phyloP scores from a whole-genome alignment of 257 asterid genomes.

The Ligustrum vulgare region DNA sequence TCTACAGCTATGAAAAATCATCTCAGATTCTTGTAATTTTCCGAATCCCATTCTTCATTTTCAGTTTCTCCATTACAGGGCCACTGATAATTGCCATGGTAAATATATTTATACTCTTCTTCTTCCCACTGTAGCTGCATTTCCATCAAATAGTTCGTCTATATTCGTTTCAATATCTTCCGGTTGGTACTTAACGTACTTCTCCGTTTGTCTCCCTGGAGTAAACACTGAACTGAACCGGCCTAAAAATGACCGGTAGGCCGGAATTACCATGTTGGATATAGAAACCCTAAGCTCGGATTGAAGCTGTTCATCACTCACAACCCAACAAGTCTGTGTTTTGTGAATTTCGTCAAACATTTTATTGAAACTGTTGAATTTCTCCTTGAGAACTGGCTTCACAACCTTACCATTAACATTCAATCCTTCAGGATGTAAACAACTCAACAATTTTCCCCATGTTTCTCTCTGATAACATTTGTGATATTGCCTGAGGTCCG shows the following conservation, averaged over 20 bases:
- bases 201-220: conserved; percentile 89
- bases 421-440: conserved; percentile 67
- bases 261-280: conserved; percentile 93
- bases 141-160: conserved; percentile 80
- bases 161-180: conserved; percentile 73
- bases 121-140: conserved; percentile 47
- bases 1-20: not conserved
- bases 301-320: conserved; percentile 86
- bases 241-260: conserved; percentile 77
- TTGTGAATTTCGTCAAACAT: conserved; percentile 80
- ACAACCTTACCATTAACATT: conserved; percentile 62
- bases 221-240: conserved; percentile 77
- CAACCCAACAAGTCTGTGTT: conserved; percentile 82
- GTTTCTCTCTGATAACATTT: conserved; percentile 88
- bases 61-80: not conserved
- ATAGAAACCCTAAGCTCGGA: conserved; percentile 91
- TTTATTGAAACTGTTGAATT: conserved; percentile 77
- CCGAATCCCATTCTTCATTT: not conserved
- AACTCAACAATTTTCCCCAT: conserved; percentile 68
- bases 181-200: conserved; percentile 77
- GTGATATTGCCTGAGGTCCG: conserved; percentile 76
- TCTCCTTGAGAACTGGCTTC: conserved; percentile 77
- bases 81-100: not conserved
- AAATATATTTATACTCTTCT: conserved; percentile 36
- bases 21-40: not conserved